Conservation (phyloP, 495 filamentous ascomycete genomes). For the Neurospora africana region DNA sequence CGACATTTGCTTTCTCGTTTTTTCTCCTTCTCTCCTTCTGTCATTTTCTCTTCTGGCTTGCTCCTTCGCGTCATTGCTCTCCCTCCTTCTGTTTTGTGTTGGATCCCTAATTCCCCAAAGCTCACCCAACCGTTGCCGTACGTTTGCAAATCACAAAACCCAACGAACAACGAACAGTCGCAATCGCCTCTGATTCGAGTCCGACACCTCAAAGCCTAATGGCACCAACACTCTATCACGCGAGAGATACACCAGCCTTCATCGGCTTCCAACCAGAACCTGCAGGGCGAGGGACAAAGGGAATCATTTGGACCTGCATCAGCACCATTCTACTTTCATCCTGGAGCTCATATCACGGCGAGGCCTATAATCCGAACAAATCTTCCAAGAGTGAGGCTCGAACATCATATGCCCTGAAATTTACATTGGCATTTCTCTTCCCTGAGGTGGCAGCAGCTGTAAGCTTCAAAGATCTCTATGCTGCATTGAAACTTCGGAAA, state of each 20-base stretch:
- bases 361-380: background rate
- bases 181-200: background rate
- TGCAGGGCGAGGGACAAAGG: background rate
- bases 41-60: background rate
- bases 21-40: background rate
- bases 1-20: background rate
- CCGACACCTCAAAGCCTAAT: background rate
- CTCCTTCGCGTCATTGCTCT: background rate
- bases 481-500: background rate
- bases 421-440: background rate
- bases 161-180: background rate
- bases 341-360: background rate
- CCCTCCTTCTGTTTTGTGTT: background rate
- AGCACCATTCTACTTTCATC: background rate
- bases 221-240: background rate
- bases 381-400: accelerated
- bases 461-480: accelerated
- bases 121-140: background rate
- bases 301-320: background rate
- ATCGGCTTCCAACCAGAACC: background rate
- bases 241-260: background rate
- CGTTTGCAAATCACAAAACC: accelerated
- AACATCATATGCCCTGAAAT: accelerated
- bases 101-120: background rate
- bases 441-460: background rate